Base-by-base conservation (phyloP, 495 filamentous ascomycete genomes). In the Tuber calosporum region DNA sequence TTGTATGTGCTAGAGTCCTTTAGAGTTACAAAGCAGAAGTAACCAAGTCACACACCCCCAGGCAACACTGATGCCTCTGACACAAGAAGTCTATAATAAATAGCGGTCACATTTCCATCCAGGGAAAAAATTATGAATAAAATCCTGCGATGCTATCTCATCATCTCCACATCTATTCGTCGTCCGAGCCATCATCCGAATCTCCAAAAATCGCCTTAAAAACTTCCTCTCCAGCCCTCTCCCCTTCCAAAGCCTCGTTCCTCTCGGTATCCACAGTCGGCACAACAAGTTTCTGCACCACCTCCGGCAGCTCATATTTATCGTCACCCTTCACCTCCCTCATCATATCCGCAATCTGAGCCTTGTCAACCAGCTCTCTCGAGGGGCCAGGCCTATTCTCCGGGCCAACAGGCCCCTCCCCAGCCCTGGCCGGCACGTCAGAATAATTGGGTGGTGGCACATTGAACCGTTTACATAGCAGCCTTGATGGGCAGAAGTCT, bases 201-300 rank as follows among this genome's bases (percentile, higher is more conserved):
- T 91, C 92, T 13, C 94, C 95, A 85, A 99, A 99, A 22, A 99
- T 93, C 34, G 93, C 93, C 81, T 89, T 92, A 80, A 99, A 96
- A 4, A 97, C 90, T n/a, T 90, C 93, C 67, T 97, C 94, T 2
- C 90, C 90, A 6, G 94, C 92, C 72, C 89, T 89, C 77, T 90
- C 86, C 0, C 87, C 91, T 77, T 96, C 94, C 40, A 99, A 79
- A 20, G 95, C 94, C 73, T 95, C 92, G 81, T 97, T 99, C 71
- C 85, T 87, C 73, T 92, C 91, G 0, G 90, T 86, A 84, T 97
- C 90, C 53, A 97, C 83, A n/a, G 26, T 80, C 4, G 83, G 81
- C 67, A 85, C 83, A 19, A 81, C 80, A 67, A 74, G 77, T 58
- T 66, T 72, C 30, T 37, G 62, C 68, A 73, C 72, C 70, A 69